Base-by-base conservation (phyloP, 176 grass and related monocot species). In the Aegilops longissima region DNA sequence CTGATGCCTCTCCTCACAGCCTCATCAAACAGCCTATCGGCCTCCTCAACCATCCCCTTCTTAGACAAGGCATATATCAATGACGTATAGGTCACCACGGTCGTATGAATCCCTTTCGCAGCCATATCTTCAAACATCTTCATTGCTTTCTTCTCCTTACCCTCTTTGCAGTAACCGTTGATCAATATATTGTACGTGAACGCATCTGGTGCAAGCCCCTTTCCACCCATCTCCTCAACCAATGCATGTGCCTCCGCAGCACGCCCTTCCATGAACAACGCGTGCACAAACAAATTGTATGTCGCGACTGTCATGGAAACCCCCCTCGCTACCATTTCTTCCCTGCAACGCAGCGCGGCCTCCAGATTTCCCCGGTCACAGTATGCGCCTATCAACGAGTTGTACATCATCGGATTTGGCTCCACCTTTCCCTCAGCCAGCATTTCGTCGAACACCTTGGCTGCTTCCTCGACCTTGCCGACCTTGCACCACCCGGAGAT, bases 101-200 rank as follows among this genome's bases (percentile, higher is more conserved):
- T 92, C 18, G 85, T 81, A 88, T n/a, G 68, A 68, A 92, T 82
- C 44, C 87, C 82, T 90, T 88, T 83, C 8, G 5, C 25, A 20
- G 62, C 35, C 93, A 95, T 95, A 70, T 81, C 74, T 58, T 90
- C 63, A 38, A 95, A 88, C 20, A 88, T 9, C 25, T 92, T 64
- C 23, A 95, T 18, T 35, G 93, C 90, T 81, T 95, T 92, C 75
- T 88, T 90, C 58, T 82, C 90, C 40, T 92, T 88, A 13, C 88
- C 88, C 70, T 92, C 90, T 78, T 86, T 90, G 82, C 90, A 95
- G 79, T 95, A 90, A 21, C 90, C 90, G 47, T 95, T 95, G 88
- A 92, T 92, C 70, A 95, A 74, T 80, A 95, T 95, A 75, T 92
- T 92, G 56, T 92, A 95, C 14, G 93, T 95, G 61, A 87, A 90